These are phyloP conservation scores for Thalassiosira allenii DNA, from an alignment of 352 stramenopile species.

Conservation along the genomic window DNA sequence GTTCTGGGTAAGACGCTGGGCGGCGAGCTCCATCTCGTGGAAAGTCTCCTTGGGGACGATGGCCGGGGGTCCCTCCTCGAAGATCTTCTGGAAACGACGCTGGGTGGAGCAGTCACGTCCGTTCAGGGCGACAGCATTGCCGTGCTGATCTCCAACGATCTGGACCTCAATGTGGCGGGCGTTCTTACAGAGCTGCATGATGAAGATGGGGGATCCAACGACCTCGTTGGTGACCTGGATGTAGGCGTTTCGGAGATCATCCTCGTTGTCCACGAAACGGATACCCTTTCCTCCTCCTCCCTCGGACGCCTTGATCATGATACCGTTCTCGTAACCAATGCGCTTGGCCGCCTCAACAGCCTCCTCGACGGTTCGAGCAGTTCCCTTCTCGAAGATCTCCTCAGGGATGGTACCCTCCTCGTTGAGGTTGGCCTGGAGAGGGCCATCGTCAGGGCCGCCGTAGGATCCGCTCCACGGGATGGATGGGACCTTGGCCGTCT, in stretches of 20 bases:
- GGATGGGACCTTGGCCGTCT: slow-evolving; percentile 97
- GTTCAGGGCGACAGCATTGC: slow-evolving; percentile 98
- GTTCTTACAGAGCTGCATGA: slow-evolving; percentile 99
- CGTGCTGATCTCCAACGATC: slow-evolving; percentile 99
- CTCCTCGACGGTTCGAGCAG: slow-evolving; percentile 93
- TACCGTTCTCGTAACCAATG: slow-evolving; percentile 96
- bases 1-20: slow-evolving; percentile 96
- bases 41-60: slow-evolving; percentile 95
- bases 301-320: slow-evolving; percentile 99
- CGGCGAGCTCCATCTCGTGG: slow-evolving; percentile 98
- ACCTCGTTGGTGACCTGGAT: slow-evolving; percentile 98
- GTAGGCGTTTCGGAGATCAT: slow-evolving; percentile 89
- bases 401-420: slow-evolving; percentile 92
- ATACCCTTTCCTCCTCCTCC: slow-evolving; percentile 99
- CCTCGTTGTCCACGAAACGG: slow-evolving; percentile 92
- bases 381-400: slow-evolving; percentile 95
- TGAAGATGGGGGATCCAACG: slow-evolving; percentile 98
- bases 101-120: slow-evolving; percentile 99
- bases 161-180: slow-evolving; percentile 99
- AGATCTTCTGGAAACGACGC: slow-evolving; percentile 99
- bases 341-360: slow-evolving; percentile 93
- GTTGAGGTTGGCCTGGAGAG: slow-evolving; percentile 92
- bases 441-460: slow-evolving; percentile 88
- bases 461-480: slow-evolving; percentile 98
- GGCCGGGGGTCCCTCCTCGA: slow-evolving; percentile 95